Base-by-base conservation (phyloP, 2,329 filamentous ascomycete species). In the Chalara sp. region DNA sequence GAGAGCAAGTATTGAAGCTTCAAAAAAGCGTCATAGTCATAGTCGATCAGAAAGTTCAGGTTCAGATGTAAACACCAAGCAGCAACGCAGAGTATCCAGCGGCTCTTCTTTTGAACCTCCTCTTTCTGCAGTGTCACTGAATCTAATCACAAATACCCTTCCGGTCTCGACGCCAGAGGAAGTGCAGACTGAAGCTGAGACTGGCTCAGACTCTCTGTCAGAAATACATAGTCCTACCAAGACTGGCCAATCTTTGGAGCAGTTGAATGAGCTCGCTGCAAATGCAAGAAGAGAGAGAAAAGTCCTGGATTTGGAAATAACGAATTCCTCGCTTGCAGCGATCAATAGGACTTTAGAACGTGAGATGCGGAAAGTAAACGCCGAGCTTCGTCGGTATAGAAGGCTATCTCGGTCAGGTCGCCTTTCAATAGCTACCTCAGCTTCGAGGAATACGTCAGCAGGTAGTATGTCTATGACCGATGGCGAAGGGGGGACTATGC, bases 271-370 rank as follows among this genome's bases (percentile, higher is more conserved):
- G 53, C 75, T 89, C 6, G 89, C 93, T 8, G 80, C 86, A n/a
- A 93, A 89, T 65, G 93, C 93, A 11, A 81, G 93, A 32, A 81
- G 89, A 35, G 93, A 97, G 68, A 82, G 93, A 54, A 99, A 97
- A 71, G 91, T 99, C 1, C 80, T 97, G 58, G 93, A 99, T 66
- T 74, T 99, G 5, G 89, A 99, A 66, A 99, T 99, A 56, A 96
- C 87, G 50, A 99, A 99, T 63, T 93, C 89, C 1, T 96, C 91
- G 1, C 77, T 99, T 3, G 80, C 96, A 51, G 93, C 93, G 40
- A 97, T 99, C 70, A 99, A 99, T 65, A 80, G 91, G 48, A 93
- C 90, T 0, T 72, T 99, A 0, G 93, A 99, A 70, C 81, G 89
- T 29, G 89, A 97, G 65, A 78, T 99, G 61, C 83, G 90, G 30